These are phyloP conservation scores for Astraeus odoratus DNA, from an alignment of 768 basidiomycete species.

Conservation along the genomic window DNA sequence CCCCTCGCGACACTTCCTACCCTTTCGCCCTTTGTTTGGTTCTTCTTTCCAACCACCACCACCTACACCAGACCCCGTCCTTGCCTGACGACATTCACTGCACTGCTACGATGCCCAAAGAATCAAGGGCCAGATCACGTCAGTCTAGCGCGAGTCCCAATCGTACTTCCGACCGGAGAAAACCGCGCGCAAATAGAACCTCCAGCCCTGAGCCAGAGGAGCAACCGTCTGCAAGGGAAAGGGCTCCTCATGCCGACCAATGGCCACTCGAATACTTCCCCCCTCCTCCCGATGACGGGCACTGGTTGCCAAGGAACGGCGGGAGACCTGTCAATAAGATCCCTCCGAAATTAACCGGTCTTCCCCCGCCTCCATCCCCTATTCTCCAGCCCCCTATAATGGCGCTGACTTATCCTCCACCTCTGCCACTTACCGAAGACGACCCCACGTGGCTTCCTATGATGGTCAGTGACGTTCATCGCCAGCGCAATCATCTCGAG, in stretches of 20 bases:
- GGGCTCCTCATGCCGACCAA: conserved; percentile 3
- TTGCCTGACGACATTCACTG: neutral
- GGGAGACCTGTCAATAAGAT: conserved; percentile 8
- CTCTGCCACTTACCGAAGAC: conserved; percentile 15
- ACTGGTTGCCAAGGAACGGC: conserved; percentile 19
- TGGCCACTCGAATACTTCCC: conserved; percentile 26
- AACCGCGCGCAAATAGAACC: neutral
- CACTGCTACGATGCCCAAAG: neutral
- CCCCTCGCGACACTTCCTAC: neutral
- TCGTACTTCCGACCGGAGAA: neutral
- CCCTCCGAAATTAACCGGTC: neutral
- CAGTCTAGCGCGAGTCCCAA: neutral
- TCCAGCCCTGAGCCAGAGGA: neutral
- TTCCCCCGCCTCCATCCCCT: neutral
- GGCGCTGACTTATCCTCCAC: conserved; percentile 21
- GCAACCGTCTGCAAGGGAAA: neutral
- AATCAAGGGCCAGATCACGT: neutral
- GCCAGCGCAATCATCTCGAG: conserved; percentile 19
- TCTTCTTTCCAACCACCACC: neutral
- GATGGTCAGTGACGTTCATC: conserved; percentile 21
- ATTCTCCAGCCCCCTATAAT: conserved; percentile 23
- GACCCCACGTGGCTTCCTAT: conserved; percentile 22
- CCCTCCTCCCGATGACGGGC: conserved; percentile 19
- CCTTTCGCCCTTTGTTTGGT: too few relatives aligned
- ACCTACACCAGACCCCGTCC: neutral